These are phyloP conservation scores for Phytophthora aleatoria DNA, from an alignment of 352 stramenopile genomes.

Conservation along the genomic window DNA sequence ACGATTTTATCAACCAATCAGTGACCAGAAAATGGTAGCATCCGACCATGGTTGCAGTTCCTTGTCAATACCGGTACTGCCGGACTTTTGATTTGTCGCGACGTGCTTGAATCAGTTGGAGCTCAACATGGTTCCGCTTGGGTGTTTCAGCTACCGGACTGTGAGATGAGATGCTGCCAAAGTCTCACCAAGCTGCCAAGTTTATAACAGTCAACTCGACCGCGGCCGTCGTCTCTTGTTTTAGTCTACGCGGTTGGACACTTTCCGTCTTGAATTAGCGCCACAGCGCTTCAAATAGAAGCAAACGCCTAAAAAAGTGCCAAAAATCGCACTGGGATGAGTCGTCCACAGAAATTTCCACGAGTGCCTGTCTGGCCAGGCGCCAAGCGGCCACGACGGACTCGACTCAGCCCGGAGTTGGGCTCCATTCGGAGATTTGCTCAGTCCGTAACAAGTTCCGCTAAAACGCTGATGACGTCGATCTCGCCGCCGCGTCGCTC, in stretches of 20 bases:
- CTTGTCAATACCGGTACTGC: no score
- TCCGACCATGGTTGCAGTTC: no score
- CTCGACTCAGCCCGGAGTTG: not conserved
- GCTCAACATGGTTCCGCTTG: not conserved
- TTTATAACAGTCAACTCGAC: no score
- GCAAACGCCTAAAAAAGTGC: slow-evolving; percentile 7
- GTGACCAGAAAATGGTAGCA: no score
- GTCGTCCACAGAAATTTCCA: slow-evolving; percentile 21
- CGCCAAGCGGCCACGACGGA: not conserved
- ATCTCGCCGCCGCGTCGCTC: slow-evolving; percentile 13
- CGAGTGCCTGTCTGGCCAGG: slow-evolving; percentile 6
- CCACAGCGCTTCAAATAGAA: not conserved
- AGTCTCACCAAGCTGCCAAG: not conserved
- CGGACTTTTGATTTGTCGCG: no score
- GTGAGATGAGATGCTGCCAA: not conserved
- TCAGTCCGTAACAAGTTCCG: slow-evolving; percentile 11
- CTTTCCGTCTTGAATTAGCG: no score
- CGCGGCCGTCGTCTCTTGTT: no score
- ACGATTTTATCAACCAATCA: no score
- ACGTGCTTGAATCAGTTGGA: not conserved
- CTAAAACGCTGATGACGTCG: slow-evolving; percentile 7
- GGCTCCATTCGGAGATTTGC: slow-evolving; percentile 23
- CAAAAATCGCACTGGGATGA: slow-evolving; percentile 21
- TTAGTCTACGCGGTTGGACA: no score
- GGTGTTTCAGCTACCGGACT: not conserved